Evolutionary conservation across 768 basidiomycete species (phyloP), one percentile per base, ranked within the genome.

Genomic region (Gloeostereum incarnatum): DNA sequence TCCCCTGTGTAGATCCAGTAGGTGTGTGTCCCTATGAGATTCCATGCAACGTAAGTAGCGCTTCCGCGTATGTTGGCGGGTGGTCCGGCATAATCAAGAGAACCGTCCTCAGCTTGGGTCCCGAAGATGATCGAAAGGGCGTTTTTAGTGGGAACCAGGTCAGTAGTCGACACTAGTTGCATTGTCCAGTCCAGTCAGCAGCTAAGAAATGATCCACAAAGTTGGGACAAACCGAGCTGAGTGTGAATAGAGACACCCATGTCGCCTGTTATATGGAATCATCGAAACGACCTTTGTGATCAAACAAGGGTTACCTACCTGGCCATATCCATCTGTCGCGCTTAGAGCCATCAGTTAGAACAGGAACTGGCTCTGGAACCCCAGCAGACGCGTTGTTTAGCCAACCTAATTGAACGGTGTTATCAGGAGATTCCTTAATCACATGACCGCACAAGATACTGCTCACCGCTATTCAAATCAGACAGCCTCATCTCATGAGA

Each of bases 41-140:
- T 76, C 74, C 74, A 77, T 16, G 62, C 63, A 49, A 76, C 73
- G 44, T 78, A 78, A 0, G 75, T 77, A 45, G 71, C 70, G 2
- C 62, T 65, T 39, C 62, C 69, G 42, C 53, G 60, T 51, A 61
- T 65, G 44, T 60, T 74, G 35, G 65, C 52, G 33, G 60, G 72
- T 36, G 58, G 73, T 21, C 58, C 74, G 1, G 73, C 73, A 45
- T 75, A 72, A 1, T 73, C 73, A 0, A 77, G 58, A 0, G 73
- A 73, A 5, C 76, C 75, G 0, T 73, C 77, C 11, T 20, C 47
- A 0, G 74, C 66, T 38, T 75, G 63, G 2, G 62, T 61, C 2
- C 71, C 59, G 45, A 75, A 75, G 73, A 75, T 74, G 1, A 74
- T 77, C 1, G 69, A 63, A 3, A 78, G 60, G 0, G 75, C 74